Evolutionary conservation across 257 asterid species (phyloP), one percentile per base, ranked within the genome.

Genomic region (Asclepias syriaca): DNA sequence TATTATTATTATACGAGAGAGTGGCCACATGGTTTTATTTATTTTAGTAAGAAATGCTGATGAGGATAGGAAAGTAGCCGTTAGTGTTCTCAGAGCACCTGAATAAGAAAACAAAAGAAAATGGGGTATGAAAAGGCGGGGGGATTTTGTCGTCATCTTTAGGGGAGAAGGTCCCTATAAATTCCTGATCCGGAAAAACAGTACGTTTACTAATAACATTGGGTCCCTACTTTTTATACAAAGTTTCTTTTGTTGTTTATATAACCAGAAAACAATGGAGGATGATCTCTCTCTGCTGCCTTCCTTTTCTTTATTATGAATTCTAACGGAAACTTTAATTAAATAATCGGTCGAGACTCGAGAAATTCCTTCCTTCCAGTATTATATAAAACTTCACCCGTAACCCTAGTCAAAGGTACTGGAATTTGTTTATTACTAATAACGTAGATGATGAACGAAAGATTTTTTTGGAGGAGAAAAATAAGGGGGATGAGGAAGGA

Each of bases 21-120:
- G 48, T 54, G 53, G 15, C 63, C 84, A 82, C 63, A 21, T 76
- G 74, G 74, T 27, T 57, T 68, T 22, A 43, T 43, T 43, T 43
- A 43, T 43, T 43, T 43, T 0, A 43, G 48, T n/a, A 37, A 32
- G 11, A 61, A 24, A 6, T n/a, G 8, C 7, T 39, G 22, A 11
- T 27, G 5, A 29, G 64, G 75, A 53, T 14, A 68, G 59, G 24
- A 81, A 82, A 85, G 85, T 88, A 88, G 90, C 92, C 95, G 92
- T 88, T 88, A 63, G 74, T 69, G 65, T 75, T 80, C 68, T 65
- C 49, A 76, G 68, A 64, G 54, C 55, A 74, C 63, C 83, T 73
- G 83, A 72, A 72, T 24, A 72, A 55, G 48, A 66, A 74, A 34
- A 71, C n/a, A 34, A 32, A 61, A 6, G 81, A 80, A 86, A 77